These are phyloP conservation scores for Pseudocercospora macadamiae DNA, from an alignment of 2,329 filamentous ascomycete genomes.

Conservation along the genomic window DNA sequence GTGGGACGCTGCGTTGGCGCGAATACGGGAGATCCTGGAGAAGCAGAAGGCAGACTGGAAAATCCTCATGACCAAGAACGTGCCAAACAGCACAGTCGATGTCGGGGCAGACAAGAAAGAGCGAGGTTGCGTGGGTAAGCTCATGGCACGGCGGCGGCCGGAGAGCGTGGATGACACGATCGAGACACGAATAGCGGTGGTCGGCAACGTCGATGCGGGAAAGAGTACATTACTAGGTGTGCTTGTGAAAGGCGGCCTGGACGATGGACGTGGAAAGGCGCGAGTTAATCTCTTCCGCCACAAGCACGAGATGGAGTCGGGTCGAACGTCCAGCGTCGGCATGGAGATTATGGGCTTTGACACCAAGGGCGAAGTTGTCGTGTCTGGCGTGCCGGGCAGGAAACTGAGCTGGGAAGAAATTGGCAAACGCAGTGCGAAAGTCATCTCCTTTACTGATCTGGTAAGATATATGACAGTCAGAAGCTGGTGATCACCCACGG, in stretches of 20 bases:
- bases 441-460: conserved; percentile 93
- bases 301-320: conserved; percentile 96
- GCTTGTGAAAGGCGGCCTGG: conserved; percentile 89
- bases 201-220: conserved; percentile 95
- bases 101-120: conserved; percentile 68
- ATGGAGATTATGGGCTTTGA: conserved; percentile 99
- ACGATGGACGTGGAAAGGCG: conserved; percentile 91
- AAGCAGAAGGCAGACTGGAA: conserved; percentile 73
- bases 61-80: conserved; percentile 85
- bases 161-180: conserved; percentile 81
- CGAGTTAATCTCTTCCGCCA: conserved; percentile 95
- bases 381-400: conserved; percentile 79
- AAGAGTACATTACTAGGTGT: conserved; percentile 97
- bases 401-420: conserved; percentile 97
- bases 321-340: conserved; percentile 91
- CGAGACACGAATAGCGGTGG: conserved; percentile 93
- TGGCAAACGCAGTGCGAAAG: conserved; percentile 88
- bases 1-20: conserved; percentile 72
- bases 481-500: neutral
- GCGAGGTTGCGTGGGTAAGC: conserved; percentile 78
- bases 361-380: conserved; percentile 78
- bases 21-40: conserved; percentile 68
- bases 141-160: conserved; percentile 78
- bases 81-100: conserved; percentile 72
- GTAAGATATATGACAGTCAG: too few relatives aligned